Base-by-base conservation (phyloP, 2,329 filamentous ascomycete species). In the Tothia fuscella region DNA sequence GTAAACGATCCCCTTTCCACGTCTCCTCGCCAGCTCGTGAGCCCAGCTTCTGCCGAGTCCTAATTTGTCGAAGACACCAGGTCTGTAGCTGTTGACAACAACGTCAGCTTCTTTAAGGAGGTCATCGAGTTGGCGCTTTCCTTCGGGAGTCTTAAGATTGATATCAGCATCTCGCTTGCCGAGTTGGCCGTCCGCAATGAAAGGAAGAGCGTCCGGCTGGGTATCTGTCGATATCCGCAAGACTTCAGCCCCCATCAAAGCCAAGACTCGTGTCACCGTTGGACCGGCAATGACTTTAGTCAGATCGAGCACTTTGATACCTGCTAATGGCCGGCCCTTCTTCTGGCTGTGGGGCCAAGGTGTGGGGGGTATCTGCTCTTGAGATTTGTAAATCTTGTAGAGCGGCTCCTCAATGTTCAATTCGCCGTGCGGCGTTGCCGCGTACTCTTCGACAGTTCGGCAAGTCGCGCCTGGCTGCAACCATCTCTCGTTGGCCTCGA, bases 71-170 rank as follows among this genome's bases (percentile, higher is more conserved):
- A 62, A 30, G 0, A 41, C 57, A 0, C 56, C 56, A 1, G 57
- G 58, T 2, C 58, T 55, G 30, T 61, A 61, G 2, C 59, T 57
- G 25, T 62, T 57, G 2, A 62, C 48, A 5, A 62, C 49, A 9
- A 62, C 50, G 41, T 61, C 58, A 0, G 58, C 56, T 6, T 52
- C 56, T 13, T 51, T 43, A 13, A 60, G 50, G 7, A 61, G 47
- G 4, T 12, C 20, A 9, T 33, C 41, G 36, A 51, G 44, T n/a
- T 48, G 49, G 4, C 19, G 28, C 14, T 49, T 48, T 3, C 54
- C 57, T 16, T 49, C 48, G 0, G 50, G 52, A 2, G 51, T 54
- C 43, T 56, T 58, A 2, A 61, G 42, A 21, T 62, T 49, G 2
- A 59, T 44, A 16, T 59, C 52, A 5, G n/a, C n/a, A n/a, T 59